Conservation (phyloP, 352 stramenopile species). For the Blastocystis sp. region DNA sequence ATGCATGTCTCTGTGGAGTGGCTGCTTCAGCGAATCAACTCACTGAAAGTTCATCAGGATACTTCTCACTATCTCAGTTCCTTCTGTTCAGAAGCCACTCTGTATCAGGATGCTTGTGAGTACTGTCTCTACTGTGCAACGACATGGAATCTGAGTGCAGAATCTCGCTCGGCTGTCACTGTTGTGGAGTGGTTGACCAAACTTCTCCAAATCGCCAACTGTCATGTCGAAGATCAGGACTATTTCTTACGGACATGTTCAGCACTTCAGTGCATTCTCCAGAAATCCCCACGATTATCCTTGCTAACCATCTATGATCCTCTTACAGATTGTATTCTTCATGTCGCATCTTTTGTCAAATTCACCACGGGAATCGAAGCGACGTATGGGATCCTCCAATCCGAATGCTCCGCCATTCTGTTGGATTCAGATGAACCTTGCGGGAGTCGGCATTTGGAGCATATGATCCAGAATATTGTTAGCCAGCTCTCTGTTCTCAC, state of each 20-base stretch:
- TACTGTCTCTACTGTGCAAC: background rate
- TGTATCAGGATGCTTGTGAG: background rate
- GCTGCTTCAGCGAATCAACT: too few relatives aligned
- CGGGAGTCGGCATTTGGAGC: background rate
- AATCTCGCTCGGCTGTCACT: background rate
- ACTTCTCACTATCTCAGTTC: background rate
- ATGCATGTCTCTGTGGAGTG: too few relatives aligned
- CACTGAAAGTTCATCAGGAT: too few relatives aligned
- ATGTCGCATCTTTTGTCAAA: background rate
- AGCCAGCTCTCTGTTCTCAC: background rate
- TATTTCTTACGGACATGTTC: background rate
- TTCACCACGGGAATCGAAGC: background rate
- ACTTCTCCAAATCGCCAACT: background rate
- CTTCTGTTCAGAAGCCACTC: background rate
- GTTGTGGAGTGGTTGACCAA: background rate
- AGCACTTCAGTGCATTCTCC: background rate
- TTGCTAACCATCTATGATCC: background rate
- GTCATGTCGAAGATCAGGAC: background rate
- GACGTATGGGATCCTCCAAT: background rate
- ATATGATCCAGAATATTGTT: background rate
- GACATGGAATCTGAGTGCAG: background rate
- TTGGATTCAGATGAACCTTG: background rate
- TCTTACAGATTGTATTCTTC: background rate
- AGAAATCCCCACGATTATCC: background rate
- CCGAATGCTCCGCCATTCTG: background rate